Base-by-base conservation (phyloP, 495 filamentous ascomycete species). In the Tuber microsphaerosporum region DNA sequence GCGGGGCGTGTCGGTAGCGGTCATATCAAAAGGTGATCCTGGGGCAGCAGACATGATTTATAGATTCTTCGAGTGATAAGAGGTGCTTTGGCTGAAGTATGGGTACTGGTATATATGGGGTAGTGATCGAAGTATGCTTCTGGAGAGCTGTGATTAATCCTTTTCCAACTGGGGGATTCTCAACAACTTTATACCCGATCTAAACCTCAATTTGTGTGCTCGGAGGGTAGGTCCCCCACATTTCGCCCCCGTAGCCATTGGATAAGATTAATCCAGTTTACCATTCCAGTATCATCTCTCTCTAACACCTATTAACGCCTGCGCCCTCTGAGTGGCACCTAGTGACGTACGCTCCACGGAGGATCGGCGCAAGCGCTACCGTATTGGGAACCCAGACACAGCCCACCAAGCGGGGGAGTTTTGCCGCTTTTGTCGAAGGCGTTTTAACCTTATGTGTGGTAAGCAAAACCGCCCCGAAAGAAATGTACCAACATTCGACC, bases 311-410 rank as follows among this genome's bases (percentile, higher is more conserved):
- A 65, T 34, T 26, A 65, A 65, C 56, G 31, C 56, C 56, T 31
- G 1, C 4, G 14, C 34, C 34, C 26, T 16, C 26, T 34, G 1
- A 8, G 31, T 65, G 56, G 31, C 26, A 65, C 56, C 26, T 12
- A 65, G n/a, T 65, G 56, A 65, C 56, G 56, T 65, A 65, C 26
- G 16, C 56, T 65, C 56, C 56, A 65, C 56, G 31, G 56, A 65
- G 56, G 56, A 65, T 65, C 56, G 10, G 26, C 12, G 1, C 17
- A 3, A 7, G 2, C 22, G 14, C 14, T 65, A 14, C 56, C 14
- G 26, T 19, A 34, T 65, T 65, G 26, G 16, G 56, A 1, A 34
- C 31, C 0, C 7, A 0, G 14, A 34, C 26, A 65, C 56, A 65
- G 56, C 56, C 56, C 14, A 31, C 56, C 14, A 65, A 65, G 26